Conservation (phyloP, 2,329 filamentous ascomycete species). For the Paramyrothecium sp. region DNA sequence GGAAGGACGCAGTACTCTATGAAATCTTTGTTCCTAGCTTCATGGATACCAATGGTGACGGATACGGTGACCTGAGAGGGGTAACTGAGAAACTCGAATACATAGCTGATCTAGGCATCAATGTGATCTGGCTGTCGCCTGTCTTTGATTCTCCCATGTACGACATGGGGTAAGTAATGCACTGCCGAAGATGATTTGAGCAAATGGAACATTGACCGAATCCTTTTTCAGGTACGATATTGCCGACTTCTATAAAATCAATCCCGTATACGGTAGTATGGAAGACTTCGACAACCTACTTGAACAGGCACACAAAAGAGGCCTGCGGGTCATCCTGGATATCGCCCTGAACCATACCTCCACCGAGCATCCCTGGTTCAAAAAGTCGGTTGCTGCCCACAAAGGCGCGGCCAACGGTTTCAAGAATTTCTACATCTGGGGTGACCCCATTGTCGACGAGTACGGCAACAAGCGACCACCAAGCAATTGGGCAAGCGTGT, state of each 20-base stretch:
- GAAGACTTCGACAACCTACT: too few relatives aligned
- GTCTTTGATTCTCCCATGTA: neutral
- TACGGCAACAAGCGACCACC: constrained; percentile 63
- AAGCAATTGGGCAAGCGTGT: constrained; percentile 58
- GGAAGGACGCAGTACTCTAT: neutral
- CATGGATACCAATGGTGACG: neutral
- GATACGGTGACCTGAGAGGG: neutral
- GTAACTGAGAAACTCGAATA: neutral
- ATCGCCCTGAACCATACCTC: too few relatives aligned
- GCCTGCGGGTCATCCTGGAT: too few relatives aligned
- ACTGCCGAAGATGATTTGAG: neutral
- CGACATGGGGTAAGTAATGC: neutral
- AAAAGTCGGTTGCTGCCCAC: constrained; percentile 58
- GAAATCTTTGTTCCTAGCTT: neutral
- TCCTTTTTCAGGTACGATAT: neutral
- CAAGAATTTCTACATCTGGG: constrained; percentile 62
- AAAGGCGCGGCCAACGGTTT: constrained; percentile 47
- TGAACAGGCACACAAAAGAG: too few relatives aligned
- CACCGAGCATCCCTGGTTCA: constrained; percentile 60
- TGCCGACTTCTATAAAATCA: too few relatives aligned
- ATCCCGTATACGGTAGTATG: too few relatives aligned
- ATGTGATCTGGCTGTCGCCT: neutral
- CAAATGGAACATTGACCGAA: neutral
- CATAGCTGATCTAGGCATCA: neutral
- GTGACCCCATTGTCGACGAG: constrained; percentile 43